Percentiles rank a stretch among this genome's conserved stretches.
These are phyloP conservation scores for Penicillium brasilianum DNA, from an alignment of 2,329 filamentous ascomycete genomes.

Conservation along the genomic window DNA sequence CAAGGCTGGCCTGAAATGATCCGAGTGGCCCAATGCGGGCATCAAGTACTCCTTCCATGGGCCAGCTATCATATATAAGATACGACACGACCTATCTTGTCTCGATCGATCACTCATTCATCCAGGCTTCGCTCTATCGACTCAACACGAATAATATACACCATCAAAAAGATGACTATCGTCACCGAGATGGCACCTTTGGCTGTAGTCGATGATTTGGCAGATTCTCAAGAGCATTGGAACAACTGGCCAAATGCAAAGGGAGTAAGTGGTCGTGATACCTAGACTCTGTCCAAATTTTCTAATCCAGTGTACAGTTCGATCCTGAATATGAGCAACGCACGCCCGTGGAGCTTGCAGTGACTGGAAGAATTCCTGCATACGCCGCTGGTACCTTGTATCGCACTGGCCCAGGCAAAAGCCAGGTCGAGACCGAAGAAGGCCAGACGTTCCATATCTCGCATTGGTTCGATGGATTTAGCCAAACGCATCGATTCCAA, in stretches of 20 bases:
- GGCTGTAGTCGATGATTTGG: background rate
- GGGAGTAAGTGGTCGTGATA: slow-evolving; percentile 47
- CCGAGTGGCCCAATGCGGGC: background rate
- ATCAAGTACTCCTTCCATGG: background rate
- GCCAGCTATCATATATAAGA: background rate
- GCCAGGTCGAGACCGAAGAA: slow-evolving; percentile 63
- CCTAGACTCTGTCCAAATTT: slow-evolving; percentile 3
- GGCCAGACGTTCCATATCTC: slow-evolving; percentile 64
- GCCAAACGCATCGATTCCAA: slow-evolving; percentile 73
- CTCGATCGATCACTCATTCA: background rate
- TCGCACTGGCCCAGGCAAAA: slow-evolving; percentile 73
- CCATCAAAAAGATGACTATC: slow-evolving; percentile 11
- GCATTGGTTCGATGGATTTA: slow-evolving; percentile 83
- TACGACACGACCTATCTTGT: background rate
- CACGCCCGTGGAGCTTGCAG: slow-evolving; percentile 65
- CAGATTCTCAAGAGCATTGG: slow-evolving; percentile 28
- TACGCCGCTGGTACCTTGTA: slow-evolving; percentile 76
- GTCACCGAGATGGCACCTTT: background rate
- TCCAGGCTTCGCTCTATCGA: background rate
- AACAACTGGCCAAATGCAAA: slow-evolving; percentile 59
- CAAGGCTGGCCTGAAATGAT: background rate
- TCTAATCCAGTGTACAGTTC: slow-evolving; percentile 57
- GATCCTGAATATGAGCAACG: slow-evolving; percentile 69
- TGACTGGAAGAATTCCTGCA: slow-evolving; percentile 70
- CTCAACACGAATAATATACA: background rate